Evolutionary conservation across 1,139 yeast genomes (phyloP).

Genomic region (Entelexis sorbosivorans): DNA sequence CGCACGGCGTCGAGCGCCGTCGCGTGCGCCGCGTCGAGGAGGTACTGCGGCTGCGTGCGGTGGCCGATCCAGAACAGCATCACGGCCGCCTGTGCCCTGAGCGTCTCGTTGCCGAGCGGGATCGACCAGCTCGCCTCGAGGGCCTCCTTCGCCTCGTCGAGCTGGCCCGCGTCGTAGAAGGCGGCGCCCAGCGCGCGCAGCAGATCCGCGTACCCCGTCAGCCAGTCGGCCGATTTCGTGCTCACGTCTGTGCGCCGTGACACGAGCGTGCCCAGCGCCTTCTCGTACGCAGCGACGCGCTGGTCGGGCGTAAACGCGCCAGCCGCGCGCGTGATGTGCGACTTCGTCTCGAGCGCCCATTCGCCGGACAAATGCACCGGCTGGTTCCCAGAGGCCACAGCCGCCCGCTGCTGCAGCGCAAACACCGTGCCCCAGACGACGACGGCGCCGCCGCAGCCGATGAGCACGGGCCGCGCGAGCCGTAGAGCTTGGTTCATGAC

Average conservation of each 20-base stretch:
- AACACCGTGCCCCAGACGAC: slow-evolving; percentile 18
- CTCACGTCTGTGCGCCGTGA: slow-evolving; percentile 15
- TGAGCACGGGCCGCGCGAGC: slow-evolving; percentile 15
- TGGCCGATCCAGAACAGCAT: slow-evolving; percentile 23
- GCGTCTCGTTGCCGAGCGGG: slow-evolving; percentile 27
- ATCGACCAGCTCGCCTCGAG: slow-evolving; percentile 28
- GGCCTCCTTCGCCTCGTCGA: slow-evolving; percentile 25
- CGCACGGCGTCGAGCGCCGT: not conserved
- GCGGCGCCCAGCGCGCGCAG: slow-evolving; percentile 32
- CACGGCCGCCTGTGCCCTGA: slow-evolving; percentile 27
- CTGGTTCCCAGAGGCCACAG: slow-evolving; percentile 1
- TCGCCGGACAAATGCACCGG: slow-evolving; percentile 17
- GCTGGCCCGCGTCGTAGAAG: slow-evolving; percentile 23
- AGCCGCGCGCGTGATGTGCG: slow-evolving; percentile 17
- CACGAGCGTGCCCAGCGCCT: slow-evolving; percentile 26
- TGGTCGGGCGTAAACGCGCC: slow-evolving; percentile 6
- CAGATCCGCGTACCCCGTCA: slow-evolving; percentile 33
- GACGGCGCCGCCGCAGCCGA: slow-evolving; percentile 21
- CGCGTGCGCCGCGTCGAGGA: not conserved
- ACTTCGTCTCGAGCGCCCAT: slow-evolving; percentile 22
- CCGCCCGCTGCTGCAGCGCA: slow-evolving; percentile 16
- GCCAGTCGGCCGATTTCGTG: slow-evolving; percentile 31
- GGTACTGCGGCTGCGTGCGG: not conserved
- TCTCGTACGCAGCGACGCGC: slow-evolving; percentile 23
- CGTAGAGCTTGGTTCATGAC: slow-evolving; percentile 9